phyloP scores from a whole-genome alignment of 1,284 basidiomycete species.

The Hemileia vastatrix region DNA sequence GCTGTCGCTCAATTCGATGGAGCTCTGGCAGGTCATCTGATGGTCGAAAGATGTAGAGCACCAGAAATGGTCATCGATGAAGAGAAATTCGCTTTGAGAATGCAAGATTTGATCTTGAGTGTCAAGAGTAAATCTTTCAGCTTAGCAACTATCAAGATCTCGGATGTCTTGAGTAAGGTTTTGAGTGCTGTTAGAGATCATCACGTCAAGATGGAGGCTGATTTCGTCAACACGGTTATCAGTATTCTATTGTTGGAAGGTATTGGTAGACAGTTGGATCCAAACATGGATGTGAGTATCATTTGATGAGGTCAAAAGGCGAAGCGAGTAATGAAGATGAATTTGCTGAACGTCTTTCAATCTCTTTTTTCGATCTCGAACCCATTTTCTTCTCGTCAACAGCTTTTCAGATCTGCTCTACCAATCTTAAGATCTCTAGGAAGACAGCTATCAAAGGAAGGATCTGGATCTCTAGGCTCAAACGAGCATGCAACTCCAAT shows the following conservation, averaged over 20 bases:
- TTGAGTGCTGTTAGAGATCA: conserved; percentile 77
- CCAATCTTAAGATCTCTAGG: conserved; percentile 83
- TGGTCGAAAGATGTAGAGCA: conserved; percentile 89
- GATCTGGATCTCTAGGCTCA: conserved; percentile 3
- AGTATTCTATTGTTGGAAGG: conserved; percentile 80
- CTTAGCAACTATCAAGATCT: conserved; percentile 87
- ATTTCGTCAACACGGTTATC: conserved; percentile 58
- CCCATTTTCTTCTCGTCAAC: not conserved
- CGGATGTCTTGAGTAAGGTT: conserved; percentile 81
- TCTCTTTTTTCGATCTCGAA: not conserved
- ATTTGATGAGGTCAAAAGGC: not conserved
- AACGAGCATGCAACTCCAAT: conserved; percentile 31
- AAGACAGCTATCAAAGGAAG: conserved; percentile 54
- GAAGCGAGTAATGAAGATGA: not conserved
- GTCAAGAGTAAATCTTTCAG: conserved; percentile 96
- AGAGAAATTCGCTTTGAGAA: conserved; percentile 90
- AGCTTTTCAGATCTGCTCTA: conserved; percentile 82
- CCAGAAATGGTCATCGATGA: conserved; percentile 83
- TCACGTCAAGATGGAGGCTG: conserved; percentile 97
- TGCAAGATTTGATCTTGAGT: conserved; percentile 85
- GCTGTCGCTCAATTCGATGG: conserved; percentile 95
- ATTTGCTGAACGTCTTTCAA: not conserved
- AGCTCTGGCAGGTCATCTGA: conserved; percentile 82
- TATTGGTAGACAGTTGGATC: conserved; percentile 87
- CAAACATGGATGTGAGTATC: conserved; percentile 59